Evolutionary conservation across 306 rosid species (phyloP), one percentile per base, ranked within the genome.

Genomic region (Casuarina glauca): DNA sequence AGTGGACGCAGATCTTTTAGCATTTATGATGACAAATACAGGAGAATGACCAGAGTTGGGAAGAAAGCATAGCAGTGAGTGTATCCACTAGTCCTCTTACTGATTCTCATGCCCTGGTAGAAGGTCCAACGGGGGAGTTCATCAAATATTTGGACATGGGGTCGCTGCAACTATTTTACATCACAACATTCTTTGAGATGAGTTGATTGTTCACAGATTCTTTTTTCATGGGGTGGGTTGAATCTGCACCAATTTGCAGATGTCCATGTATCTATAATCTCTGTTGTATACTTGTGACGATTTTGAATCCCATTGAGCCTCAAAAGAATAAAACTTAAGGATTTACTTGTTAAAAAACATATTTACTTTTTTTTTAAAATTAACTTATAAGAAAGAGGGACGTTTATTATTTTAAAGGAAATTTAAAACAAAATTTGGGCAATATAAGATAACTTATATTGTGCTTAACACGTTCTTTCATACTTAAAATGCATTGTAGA

Each of bases 1-100:
- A 81, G 57, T 74, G 84, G 79, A 13, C 36, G 70, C 60, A 67
- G 70, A 50, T 83, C 41, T 79, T 84, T 70, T 86, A 82, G 73
- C 53, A 66, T 53, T 70, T 66, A 5, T 43, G 26, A 42, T 79
- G 36, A 63, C n/a, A 64, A 69, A 35, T 50, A 48, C 58, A 42
- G 69, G 64, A 73, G 7, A 8, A 41, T 66, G 71, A 41, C 35
- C 49, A 41, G 32, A 66, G 71, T 15, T 43, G 17, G 26, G 35
- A 32, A 39, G 50, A 66, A 66, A 66, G 41, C 50, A 3, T 6
- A 42, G 6, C 3, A 42, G 49, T 41, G 48, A 66, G 20, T 2
- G 32, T 16, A 16, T 66, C 20, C 35, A 52, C 3, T 52, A 16
- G 1, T 7, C 58, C 63, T 19, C 20, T 19, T n/a, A 20, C 26